Evolutionary conservation across 1,284 basidiomycete species (phyloP).

Genomic region (Rhodotorula sp.): DNA sequence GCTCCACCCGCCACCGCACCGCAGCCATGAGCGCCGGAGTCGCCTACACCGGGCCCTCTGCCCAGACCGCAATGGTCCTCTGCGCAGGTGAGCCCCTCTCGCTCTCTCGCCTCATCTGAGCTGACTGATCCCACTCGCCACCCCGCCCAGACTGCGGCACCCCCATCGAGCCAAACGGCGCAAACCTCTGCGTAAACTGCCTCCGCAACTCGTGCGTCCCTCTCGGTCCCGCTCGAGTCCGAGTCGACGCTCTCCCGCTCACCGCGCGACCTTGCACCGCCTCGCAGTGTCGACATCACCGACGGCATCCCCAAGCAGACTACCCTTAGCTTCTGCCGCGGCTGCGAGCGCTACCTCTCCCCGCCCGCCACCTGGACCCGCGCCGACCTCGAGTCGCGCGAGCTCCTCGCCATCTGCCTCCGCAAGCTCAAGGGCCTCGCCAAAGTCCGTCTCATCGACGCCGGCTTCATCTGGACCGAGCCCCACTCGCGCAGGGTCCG

Average conservation of each 20-base stretch:
- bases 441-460: constrained; percentile 94
- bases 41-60: constrained; percentile 32
- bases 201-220: constrained; percentile 73
- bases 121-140: not conserved
- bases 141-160: constrained; percentile 60
- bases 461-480: constrained; percentile 99
- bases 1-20: too few relatives aligned
- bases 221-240: too few relatives aligned
- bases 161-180: constrained; percentile 93
- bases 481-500: constrained; percentile 92
- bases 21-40: constrained; percentile 31
- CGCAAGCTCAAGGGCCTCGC: constrained; percentile 92
- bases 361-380: constrained; percentile 86
- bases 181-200: constrained; percentile 92
- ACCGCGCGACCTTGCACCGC: constrained; percentile 6
- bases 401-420: constrained; percentile 72
- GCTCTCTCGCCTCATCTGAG: not conserved
- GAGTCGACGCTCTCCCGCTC: not conserved
- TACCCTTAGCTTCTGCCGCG: constrained; percentile 88
- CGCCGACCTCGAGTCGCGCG: constrained; percentile 85
- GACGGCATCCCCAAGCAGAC: constrained; percentile 98
- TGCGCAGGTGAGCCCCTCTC: constrained; percentile 32
- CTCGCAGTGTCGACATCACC: constrained; percentile 83
- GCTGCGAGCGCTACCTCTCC: constrained; percentile 93
- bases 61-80: constrained; percentile 36